These are phyloP conservation scores for Papiliotrema fonsecae DNA, from an alignment of 1,284 basidiomycete genomes.

Conservation along the genomic window DNA sequence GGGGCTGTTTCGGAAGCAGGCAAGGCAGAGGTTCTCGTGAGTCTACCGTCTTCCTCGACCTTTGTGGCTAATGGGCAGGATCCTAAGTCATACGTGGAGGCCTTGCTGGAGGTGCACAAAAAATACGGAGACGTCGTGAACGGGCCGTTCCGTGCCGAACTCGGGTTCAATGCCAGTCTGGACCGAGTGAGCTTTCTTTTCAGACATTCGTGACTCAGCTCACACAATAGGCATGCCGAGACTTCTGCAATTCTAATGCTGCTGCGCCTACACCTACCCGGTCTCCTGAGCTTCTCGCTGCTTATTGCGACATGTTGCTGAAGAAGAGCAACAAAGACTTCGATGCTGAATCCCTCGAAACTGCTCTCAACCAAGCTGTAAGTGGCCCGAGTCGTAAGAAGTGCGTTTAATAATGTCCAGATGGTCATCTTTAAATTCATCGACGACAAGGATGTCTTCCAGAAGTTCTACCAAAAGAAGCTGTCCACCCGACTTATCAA, in stretches of 20 bases:
- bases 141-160: constrained; percentile 86
- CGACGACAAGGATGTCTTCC: constrained; percentile 99
- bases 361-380: constrained; percentile 84
- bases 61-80: constrained; percentile 39
- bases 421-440: constrained; percentile 99
- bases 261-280: constrained; percentile 84
- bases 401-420: constrained; percentile 48
- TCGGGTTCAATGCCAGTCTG: constrained; percentile 89
- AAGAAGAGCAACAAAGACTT: constrained; percentile 91
- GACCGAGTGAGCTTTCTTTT: constrained; percentile 55
- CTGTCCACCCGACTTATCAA: constrained; percentile 92
- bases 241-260: constrained; percentile 92
- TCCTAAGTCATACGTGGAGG: constrained; percentile 91
- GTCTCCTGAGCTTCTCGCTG: constrained; percentile 90
- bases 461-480: constrained; percentile 97
- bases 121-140: constrained; percentile 89
- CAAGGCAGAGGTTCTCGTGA: constrained; percentile 57
- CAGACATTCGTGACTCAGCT: background rate
- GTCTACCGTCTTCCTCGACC: constrained; percentile 1
- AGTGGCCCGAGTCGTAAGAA: constrained; percentile 38
- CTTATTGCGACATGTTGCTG: constrained; percentile 85
- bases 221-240: constrained; percentile 73
- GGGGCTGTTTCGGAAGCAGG: constrained; percentile 59
- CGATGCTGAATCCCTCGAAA: constrained; percentile 88
- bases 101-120: constrained; percentile 81